phyloP scores from a whole-genome alignment of 345 rosid genomes.

The Dipteronia dyeriana region DNA sequence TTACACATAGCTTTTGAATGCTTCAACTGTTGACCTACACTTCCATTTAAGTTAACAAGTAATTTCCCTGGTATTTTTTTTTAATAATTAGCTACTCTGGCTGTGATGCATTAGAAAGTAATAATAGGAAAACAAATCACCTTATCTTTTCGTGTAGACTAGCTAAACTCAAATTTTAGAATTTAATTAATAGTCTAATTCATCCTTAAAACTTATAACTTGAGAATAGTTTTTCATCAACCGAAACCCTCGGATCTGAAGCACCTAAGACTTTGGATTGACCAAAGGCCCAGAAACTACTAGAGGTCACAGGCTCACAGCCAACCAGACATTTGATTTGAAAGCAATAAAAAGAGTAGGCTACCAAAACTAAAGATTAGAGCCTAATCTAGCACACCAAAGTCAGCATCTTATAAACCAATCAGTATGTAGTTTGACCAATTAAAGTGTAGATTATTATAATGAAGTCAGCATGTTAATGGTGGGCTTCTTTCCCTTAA shows the following conservation, averaged over 20 bases:
- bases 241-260: not conserved
- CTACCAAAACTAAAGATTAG: slow-evolving; percentile 13
- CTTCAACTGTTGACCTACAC: not conserved
- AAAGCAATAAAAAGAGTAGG: slow-evolving; percentile 6
- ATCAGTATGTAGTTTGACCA: not conserved
- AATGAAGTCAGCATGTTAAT: slow-evolving; percentile 9
- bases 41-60: not conserved
- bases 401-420: slow-evolving; percentile 3
- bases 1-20: not conserved
- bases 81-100: not conserved
- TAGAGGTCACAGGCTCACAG: not conserved
- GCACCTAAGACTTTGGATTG: not conserved
- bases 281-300: not conserved
- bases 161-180: not conserved
- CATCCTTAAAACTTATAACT: not conserved
- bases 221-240: not conserved
- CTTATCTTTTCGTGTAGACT: not conserved
- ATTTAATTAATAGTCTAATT: too few species aligned
- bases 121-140: not conserved
- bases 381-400: not conserved
- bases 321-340: not conserved
- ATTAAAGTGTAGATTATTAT: slow-evolving; percentile 7
- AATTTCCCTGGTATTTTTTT: not conserved
- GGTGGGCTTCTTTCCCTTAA: not conserved
- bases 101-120: not conserved